Percentiles rank a stretch among this genome's conserved stretches.
These are phyloP conservation scores for Rhodotorula sp. DNA, from an alignment of 1,284 basidiomycete genomes.

Conservation along the genomic window DNA sequence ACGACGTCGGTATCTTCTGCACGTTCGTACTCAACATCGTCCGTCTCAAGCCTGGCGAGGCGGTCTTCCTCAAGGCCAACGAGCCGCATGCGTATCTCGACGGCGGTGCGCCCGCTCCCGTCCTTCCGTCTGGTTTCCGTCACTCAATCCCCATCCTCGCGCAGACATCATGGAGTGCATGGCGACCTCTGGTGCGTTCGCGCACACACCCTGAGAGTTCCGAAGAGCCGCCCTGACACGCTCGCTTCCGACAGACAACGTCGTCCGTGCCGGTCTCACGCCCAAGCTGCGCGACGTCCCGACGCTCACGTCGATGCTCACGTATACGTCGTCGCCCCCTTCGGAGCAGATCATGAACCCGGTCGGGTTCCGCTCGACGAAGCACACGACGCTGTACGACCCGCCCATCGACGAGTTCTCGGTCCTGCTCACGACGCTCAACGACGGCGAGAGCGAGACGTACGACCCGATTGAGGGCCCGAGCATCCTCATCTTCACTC, in stretches of 20 bases:
- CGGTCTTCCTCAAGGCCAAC: constrained; percentile 91
- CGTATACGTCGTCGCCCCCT: constrained; percentile 73
- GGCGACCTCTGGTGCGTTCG: constrained; percentile 69
- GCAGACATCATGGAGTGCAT: constrained; percentile 95
- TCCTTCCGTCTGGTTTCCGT: background rate
- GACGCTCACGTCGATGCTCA: constrained; percentile 84
- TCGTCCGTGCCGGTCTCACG: constrained; percentile 96
- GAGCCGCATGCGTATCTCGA: constrained; percentile 96
- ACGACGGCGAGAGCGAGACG: constrained; percentile 57
- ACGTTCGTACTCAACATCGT: constrained; percentile 89
- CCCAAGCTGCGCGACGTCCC: constrained; percentile 93
- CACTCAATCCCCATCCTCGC: background rate
- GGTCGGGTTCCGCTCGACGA: constrained; percentile 55
- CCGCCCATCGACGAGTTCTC: constrained; percentile 95
- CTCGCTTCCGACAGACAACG: constrained; percentile 67
- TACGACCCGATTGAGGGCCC: constrained; percentile 75
- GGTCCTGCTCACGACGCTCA: constrained; percentile 69
- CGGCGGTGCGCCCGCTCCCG: constrained; percentile 64
- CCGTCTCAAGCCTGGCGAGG: constrained; percentile 75
- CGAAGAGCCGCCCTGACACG: background rate
- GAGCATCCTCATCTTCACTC: constrained; percentile 75
- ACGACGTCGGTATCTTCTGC: constrained; percentile 93
- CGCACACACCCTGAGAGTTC: background rate
- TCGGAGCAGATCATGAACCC: constrained; percentile 71
- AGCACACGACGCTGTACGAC: constrained; percentile 69